Evolutionary conservation across 2,329 filamentous ascomycete species (phyloP).

Genomic region (Dactylella cylindrospora): DNA sequence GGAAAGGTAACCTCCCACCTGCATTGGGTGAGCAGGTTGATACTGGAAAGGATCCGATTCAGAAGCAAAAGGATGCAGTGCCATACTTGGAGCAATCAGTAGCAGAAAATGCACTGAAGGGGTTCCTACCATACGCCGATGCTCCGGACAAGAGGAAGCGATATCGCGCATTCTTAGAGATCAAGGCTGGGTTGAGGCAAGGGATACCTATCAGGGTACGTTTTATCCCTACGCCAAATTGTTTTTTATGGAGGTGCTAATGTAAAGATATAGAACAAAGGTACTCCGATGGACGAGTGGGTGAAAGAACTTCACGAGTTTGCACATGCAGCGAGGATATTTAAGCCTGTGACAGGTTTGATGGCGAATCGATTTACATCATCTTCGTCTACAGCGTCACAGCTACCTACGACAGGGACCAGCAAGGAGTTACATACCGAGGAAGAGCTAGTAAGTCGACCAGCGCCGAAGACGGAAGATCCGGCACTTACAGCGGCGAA

Average conservation of each 20-base stretch:
- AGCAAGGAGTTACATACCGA: slow-evolving; percentile 23
- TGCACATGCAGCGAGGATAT: slow-evolving; percentile 71
- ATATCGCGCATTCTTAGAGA: slow-evolving; percentile 79
- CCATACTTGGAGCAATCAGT: slow-evolving; percentile 54
- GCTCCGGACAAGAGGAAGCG: slow-evolving; percentile 75
- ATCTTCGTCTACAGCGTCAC: slow-evolving; percentile 57
- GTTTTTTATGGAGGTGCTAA: neutral
- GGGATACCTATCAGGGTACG: slow-evolving; percentile 61
- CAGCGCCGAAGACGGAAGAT: slow-evolving; percentile 65
- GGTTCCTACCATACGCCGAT: slow-evolving; percentile 81
- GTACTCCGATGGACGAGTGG: slow-evolving; percentile 70
- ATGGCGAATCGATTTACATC: slow-evolving; percentile 95
- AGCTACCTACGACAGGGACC: slow-evolving; percentile 49
- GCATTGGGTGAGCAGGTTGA: slow-evolving; percentile 73
- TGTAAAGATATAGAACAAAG: slow-evolving; percentile 49
- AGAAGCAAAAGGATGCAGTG: slow-evolving; percentile 58
- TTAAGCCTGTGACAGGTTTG: slow-evolving; percentile 84
- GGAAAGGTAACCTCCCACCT: slow-evolving; percentile 73
- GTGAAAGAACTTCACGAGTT: slow-evolving; percentile 78
- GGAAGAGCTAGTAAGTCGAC: slow-evolving; percentile 54
- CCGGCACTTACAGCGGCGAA: slow-evolving; percentile 83
- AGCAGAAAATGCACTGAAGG: slow-evolving; percentile 56
- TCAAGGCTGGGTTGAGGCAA: slow-evolving; percentile 65
- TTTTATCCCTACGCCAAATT: slow-evolving; percentile 1
- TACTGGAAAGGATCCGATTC: slow-evolving; percentile 63